phyloP scores from a whole-genome alignment of 306 rosid genomes.

The Trifolium repens region DNA sequence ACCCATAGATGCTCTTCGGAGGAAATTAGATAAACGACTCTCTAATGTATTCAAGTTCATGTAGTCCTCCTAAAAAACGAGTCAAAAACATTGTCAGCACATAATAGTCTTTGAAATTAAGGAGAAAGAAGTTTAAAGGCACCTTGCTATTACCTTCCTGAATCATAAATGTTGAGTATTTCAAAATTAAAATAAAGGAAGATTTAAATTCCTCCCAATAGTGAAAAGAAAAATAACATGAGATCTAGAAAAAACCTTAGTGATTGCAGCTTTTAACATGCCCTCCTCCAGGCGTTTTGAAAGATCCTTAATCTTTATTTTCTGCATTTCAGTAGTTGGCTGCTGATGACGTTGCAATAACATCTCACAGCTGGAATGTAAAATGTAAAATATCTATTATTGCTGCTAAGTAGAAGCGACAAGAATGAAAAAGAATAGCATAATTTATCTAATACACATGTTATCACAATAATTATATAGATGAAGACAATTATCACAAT shows the following conservation, averaged over 20 bases:
- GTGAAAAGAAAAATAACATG: conserved; percentile 7
- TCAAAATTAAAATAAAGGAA: conserved; percentile 5
- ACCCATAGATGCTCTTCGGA: conserved; percentile 49
- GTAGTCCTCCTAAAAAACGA: conserved; percentile 76
- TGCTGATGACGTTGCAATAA: conserved; percentile 55
- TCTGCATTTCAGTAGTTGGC: conserved; percentile 49
- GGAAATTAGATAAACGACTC: conserved; percentile 62
- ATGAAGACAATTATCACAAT: background rate
- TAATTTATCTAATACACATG: background rate
- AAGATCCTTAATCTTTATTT: conserved; percentile 58
- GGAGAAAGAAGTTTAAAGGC: conserved; percentile 12
- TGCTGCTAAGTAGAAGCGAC: background rate
- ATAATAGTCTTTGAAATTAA: conserved; percentile 1
- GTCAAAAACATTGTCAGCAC: conserved; percentile 40
- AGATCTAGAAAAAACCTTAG: conserved; percentile 61
- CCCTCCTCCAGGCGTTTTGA: conserved; percentile 87
- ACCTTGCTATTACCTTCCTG: conserved; percentile 27
- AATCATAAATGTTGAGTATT: conserved; percentile 23
- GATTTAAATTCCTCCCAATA: conserved; percentile 17
- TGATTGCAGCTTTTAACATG: conserved; percentile 59
- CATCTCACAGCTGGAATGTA: conserved; percentile 59
- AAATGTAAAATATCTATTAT: conserved; percentile 25
- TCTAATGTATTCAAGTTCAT: conserved; percentile 76
- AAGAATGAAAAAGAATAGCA: background rate
- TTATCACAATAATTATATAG: background rate